Conservation (phyloP, 73 alveolate species). For the Paramecium caudatum region DNA sequence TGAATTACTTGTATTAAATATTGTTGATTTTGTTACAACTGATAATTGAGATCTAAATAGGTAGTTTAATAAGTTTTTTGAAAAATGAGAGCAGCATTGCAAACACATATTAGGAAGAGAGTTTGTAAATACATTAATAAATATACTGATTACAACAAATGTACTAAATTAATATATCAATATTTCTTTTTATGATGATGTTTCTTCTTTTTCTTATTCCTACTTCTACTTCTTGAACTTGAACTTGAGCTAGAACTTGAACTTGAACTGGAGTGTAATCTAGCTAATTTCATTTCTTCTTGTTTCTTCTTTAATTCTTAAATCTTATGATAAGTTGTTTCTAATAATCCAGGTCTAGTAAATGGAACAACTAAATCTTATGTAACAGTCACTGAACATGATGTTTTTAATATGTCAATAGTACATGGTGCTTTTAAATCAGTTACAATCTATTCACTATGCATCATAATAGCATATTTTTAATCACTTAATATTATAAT, state of each 20-base stretch:
- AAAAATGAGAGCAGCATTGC: neutral
- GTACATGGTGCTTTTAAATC: slow-evolving; percentile 22
- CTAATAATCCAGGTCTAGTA: slow-evolving; percentile 22
- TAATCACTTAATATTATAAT: neutral
- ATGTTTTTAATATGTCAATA: neutral
- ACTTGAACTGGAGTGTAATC: slow-evolving; percentile 64
- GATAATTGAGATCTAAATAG: neutral
- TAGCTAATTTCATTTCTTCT: slow-evolving; percentile 27
- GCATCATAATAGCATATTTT: neutral
- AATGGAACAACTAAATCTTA: neutral
- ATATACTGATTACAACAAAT: slow-evolving; percentile 34
- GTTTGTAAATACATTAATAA: slow-evolving; percentile 21
- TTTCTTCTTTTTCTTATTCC: slow-evolving; percentile 34
- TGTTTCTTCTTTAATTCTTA: slow-evolving; percentile 3
- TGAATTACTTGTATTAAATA: neutral
- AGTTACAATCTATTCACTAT: slow-evolving; percentile 4
- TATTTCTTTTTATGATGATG: slow-evolving; percentile 3
- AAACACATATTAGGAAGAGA: neutral
- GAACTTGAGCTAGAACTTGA: slow-evolving; percentile 47
- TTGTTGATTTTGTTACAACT: neutral
- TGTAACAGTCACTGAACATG: neutral
- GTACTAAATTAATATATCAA: neutral
- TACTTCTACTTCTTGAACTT: slow-evolving; percentile 48
- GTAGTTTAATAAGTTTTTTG: slow-evolving; percentile 13
- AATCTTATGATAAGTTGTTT: neutral